Evolutionary conservation across 345 rosid species (phyloP).

Genomic region (Capsella bursapastoris): DNA sequence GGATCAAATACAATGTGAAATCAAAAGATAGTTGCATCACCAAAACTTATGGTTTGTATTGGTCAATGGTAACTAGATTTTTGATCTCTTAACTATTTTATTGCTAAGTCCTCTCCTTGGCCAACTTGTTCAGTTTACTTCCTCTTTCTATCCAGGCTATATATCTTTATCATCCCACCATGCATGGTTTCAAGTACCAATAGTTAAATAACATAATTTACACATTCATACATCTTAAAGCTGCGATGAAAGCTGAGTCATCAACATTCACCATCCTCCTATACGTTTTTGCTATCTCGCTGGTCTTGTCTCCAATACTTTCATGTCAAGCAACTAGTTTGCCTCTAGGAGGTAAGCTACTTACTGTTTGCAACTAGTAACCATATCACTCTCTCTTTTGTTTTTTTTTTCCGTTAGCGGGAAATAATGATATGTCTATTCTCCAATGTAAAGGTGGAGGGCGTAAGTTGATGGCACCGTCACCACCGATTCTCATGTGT

Average conservation of each 20-base stretch:
- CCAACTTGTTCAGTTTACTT: slow-evolving; percentile 35
- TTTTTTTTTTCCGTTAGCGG: not conserved
- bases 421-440: not conserved
- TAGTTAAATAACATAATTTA: not conserved
- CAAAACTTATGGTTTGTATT: slow-evolving; percentile 22
- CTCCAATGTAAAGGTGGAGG: slow-evolving; percentile 34
- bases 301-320: slow-evolving; percentile 37
- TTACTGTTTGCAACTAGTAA: not conserved
- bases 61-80: slow-evolving; percentile 33
- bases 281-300: slow-evolving; percentile 28
- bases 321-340: slow-evolving; percentile 34
- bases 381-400: not conserved
- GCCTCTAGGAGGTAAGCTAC: slow-evolving; percentile 33
- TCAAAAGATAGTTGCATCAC: slow-evolving; percentile 25
- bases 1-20: not conserved
- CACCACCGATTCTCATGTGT: slow-evolving; percentile 42
- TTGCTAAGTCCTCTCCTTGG: slow-evolving; percentile 26
- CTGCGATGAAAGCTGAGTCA: slow-evolving; percentile 28
- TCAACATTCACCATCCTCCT: slow-evolving; percentile 6
- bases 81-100: slow-evolving; percentile 11
- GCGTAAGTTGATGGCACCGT: slow-evolving; percentile 43
- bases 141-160: slow-evolving; percentile 17
- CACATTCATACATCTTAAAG: slow-evolving; percentile 10
- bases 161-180: slow-evolving; percentile 19
- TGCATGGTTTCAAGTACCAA: slow-evolving; percentile 20